A percentile compares a stretch with the other conserved stretches of the same genome.
Conservation (phyloP, 176 grass and related monocot species). For the Zoysia pacifica region DNA sequence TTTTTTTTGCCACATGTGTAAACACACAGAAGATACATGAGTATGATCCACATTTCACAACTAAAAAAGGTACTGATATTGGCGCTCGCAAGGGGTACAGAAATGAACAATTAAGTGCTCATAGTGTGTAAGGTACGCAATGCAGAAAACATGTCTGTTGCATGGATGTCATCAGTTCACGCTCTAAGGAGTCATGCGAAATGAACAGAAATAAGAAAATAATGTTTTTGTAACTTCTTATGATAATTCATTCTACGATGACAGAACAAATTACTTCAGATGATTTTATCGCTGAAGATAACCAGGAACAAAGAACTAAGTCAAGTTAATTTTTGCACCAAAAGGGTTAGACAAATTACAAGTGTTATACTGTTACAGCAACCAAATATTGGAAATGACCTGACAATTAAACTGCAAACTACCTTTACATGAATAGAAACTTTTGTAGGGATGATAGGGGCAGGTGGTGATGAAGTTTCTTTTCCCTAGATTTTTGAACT, state of each 20-base stretch:
- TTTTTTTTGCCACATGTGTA: too few relatives aligned
- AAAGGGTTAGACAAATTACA: background rate
- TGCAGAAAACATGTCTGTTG: background rate
- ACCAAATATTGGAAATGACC: too few relatives aligned
- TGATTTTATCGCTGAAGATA: background rate
- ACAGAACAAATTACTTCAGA: background rate
- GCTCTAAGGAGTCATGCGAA: too few relatives aligned
- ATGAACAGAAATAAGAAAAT: background rate
- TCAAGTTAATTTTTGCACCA: background rate
- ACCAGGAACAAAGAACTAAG: background rate
- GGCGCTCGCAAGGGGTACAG: background rate
- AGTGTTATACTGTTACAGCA: conserved; percentile 1
- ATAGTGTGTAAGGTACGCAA: background rate
- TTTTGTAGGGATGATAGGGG: conserved; percentile 41
- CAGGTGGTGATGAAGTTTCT: conserved; percentile 2
- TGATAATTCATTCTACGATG: background rate
- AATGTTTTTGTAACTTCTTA: background rate
- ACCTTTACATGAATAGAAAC: too few relatives aligned
- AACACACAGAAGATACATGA: background rate
- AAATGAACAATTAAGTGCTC: background rate
- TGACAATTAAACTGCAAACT: too few relatives aligned
- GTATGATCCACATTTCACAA: background rate
- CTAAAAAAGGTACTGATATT: background rate
- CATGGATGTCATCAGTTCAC: too few relatives aligned
- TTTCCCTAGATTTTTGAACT: conserved; percentile 31